Evolutionary conservation across 2,329 filamentous ascomycete species (phyloP).

Genomic region (Cladosporium sp.): DNA sequence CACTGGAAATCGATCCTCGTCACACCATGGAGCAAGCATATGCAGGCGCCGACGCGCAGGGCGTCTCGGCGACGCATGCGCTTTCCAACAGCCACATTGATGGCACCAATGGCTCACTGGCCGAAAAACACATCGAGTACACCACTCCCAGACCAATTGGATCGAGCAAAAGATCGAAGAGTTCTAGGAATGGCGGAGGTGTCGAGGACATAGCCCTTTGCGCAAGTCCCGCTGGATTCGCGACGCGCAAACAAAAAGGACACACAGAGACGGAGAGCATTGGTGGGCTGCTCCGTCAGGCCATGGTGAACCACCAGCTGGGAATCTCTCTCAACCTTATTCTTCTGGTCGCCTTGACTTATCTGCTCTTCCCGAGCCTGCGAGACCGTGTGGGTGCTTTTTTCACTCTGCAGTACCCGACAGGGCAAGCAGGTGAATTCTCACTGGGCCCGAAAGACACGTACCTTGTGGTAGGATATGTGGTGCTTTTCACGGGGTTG

Average conservation of each 20-base stretch:
- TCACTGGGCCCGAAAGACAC: constrained; percentile 74
- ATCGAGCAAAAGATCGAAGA: background rate
- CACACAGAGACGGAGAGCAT: constrained; percentile 28
- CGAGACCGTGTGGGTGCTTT: constrained; percentile 79
- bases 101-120: background rate
- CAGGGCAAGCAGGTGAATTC: constrained; percentile 53
- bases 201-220: constrained; percentile 23
- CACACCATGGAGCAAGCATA: constrained; percentile 10
- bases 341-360: constrained; percentile 74
- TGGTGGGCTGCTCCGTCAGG: constrained; percentile 29
- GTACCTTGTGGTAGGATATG: constrained; percentile 71
- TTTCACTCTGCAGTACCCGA: constrained; percentile 74
- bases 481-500: constrained; percentile 81
- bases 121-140: background rate
- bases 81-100: background rate
- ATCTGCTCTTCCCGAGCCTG: constrained; percentile 76
- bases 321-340: constrained; percentile 80
- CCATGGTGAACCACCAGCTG: constrained; percentile 40
- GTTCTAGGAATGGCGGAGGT: constrained; percentile 1
- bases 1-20: background rate
- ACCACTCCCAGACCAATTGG: background rate
- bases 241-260: constrained; percentile 8
- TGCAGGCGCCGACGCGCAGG: constrained; percentile 10
- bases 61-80: background rate
- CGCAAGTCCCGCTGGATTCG: constrained; percentile 18